These are phyloP conservation scores for Nakazawaea ernobii DNA, from an alignment of 805 yeast genomes.

Conservation along the genomic window DNA sequence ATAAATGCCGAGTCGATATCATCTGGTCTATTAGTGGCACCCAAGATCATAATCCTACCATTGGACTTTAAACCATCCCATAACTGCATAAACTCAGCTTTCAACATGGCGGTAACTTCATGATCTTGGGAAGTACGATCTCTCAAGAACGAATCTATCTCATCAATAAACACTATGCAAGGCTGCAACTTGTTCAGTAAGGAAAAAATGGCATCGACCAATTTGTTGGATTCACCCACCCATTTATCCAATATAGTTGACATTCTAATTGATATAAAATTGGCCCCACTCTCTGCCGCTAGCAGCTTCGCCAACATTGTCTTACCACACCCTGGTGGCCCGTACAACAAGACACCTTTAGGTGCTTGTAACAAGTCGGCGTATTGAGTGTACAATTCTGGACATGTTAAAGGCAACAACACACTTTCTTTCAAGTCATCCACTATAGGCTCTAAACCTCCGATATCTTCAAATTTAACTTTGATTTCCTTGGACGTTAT, in stretches of 20 bases:
- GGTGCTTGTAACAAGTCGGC: conserved; percentile 78
- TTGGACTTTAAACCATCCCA: conserved; percentile 86
- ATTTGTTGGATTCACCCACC: conserved; percentile 95
- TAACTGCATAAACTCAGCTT: conserved; percentile 95
- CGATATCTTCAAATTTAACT: conserved; percentile 75
- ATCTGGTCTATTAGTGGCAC: conserved; percentile 89
- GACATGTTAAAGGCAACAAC: conserved; percentile 77
- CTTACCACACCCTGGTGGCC: conserved; percentile 98
- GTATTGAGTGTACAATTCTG: conserved; percentile 67
- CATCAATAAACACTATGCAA: conserved; percentile 92
- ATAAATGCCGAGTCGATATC: conserved; percentile 92
- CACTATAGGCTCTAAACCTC: conserved; percentile 79
- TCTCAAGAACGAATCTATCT: conserved; percentile 89
- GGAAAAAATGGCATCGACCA: conserved; percentile 88
- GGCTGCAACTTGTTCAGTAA: conserved; percentile 88
- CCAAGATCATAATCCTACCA: conserved; percentile 84
- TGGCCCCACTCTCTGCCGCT: conserved; percentile 88
- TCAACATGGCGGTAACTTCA: conserved; percentile 90
- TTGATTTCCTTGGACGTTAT: conserved; percentile 81
- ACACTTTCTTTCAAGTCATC: conserved; percentile 87
- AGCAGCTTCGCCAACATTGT: conserved; percentile 96
- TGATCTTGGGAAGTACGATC: conserved; percentile 83
- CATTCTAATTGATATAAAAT: conserved; percentile 86
- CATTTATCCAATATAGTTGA: conserved; percentile 94
- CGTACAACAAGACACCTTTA: conserved; percentile 86